phyloP scores from a whole-genome alignment of 2,329 filamentous ascomycete genomes.

The Fusarium sp. region DNA sequence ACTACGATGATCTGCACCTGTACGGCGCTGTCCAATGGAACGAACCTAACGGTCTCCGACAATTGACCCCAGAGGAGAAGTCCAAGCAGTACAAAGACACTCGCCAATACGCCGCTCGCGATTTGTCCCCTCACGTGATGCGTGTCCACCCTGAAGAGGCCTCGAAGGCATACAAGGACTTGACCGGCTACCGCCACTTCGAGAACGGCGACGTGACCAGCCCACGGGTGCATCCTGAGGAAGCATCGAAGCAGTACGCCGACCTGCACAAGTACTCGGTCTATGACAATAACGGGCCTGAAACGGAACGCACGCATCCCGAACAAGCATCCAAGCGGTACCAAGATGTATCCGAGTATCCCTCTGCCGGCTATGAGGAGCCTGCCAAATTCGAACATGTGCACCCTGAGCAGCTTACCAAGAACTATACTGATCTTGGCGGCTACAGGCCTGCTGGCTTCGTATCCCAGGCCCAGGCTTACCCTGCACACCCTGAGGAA shows the following conservation, averaged over 20 bases:
- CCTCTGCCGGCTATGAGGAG: conserved; percentile 48
- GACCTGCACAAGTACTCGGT: conserved; percentile 52
- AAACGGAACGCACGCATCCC: conserved; percentile 42
- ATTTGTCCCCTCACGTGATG: conserved; percentile 23
- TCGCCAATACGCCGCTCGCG: conserved; percentile 48
- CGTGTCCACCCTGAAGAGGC: conserved; percentile 46
- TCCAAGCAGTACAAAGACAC: conserved; percentile 57
- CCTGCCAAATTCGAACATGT: conserved; percentile 40
- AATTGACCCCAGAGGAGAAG: conserved; percentile 50
- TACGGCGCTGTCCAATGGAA: conserved; percentile 54
- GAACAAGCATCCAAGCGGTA: conserved; percentile 51
- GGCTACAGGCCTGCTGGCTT: conserved; percentile 53
- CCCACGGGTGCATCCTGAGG: conserved; percentile 48
- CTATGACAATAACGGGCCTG: conserved; percentile 43
- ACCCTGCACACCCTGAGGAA: conserved; percentile 51
- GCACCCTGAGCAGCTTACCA: conserved; percentile 55
- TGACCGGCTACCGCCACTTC: conserved; percentile 42
- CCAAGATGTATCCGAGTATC: conserved; percentile 50
- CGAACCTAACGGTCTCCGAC: conserved; percentile 51
- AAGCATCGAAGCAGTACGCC: conserved; percentile 53
- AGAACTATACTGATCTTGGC: conserved; percentile 56
- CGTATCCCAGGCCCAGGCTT: conserved; percentile 43
- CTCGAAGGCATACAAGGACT: conserved; percentile 49
- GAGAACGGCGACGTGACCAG: conserved; percentile 43
- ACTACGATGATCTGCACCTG: conserved; percentile 55